Conservation (phyloP, 164 flowering plant species). For the Nymphaea colorata region DNA sequence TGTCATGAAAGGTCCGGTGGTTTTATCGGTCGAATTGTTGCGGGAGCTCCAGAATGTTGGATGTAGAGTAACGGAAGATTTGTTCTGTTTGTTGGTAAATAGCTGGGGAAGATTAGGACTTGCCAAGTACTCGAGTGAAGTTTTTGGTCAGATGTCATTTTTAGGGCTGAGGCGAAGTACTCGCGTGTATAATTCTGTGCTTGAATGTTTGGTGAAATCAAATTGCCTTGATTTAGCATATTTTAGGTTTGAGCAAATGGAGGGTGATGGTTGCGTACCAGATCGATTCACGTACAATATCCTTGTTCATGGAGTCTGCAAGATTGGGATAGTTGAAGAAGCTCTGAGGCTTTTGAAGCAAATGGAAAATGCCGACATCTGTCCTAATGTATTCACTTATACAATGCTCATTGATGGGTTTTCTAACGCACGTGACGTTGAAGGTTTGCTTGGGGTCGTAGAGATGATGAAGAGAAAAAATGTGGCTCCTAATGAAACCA, state of each 20-base stretch:
- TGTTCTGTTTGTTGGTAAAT: slow-evolving; percentile 61
- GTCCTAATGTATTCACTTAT: slow-evolving; percentile 72
- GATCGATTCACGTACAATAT: slow-evolving; percentile 88
- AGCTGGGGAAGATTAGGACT: slow-evolving; percentile 95
- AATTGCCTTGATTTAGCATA: slow-evolving; percentile 86
- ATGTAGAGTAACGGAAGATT: slow-evolving; percentile 39
- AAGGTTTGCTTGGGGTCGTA: slow-evolving; percentile 53
- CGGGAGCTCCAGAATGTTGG: slow-evolving; percentile 43
- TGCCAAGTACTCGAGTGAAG: slow-evolving; percentile 65
- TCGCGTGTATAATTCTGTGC: slow-evolving; percentile 77
- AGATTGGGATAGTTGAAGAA: slow-evolving; percentile 76
- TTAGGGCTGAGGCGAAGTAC: slow-evolving; percentile 66
- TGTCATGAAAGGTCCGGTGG: slow-evolving; percentile 64
- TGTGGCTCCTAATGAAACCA: slow-evolving; percentile 66
- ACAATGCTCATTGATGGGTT: slow-evolving; percentile 78
- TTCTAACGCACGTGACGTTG: slow-evolving; percentile 58
- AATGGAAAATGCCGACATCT: slow-evolving; percentile 52
- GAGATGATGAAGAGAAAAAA: slow-evolving; percentile 55
- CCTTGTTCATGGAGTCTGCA: slow-evolving; percentile 88
- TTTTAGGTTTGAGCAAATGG: slow-evolving; percentile 86
- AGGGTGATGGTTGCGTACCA: slow-evolving; percentile 57
- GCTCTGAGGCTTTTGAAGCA: slow-evolving; percentile 75
- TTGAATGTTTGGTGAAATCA: slow-evolving; percentile 76
- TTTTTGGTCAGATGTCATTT: slow-evolving; percentile 74
- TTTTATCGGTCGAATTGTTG: slow-evolving; percentile 58